These are phyloP conservation scores for Steccherinum ochraceum DNA, from an alignment of 768 basidiomycete genomes.

Conservation along the genomic window DNA sequence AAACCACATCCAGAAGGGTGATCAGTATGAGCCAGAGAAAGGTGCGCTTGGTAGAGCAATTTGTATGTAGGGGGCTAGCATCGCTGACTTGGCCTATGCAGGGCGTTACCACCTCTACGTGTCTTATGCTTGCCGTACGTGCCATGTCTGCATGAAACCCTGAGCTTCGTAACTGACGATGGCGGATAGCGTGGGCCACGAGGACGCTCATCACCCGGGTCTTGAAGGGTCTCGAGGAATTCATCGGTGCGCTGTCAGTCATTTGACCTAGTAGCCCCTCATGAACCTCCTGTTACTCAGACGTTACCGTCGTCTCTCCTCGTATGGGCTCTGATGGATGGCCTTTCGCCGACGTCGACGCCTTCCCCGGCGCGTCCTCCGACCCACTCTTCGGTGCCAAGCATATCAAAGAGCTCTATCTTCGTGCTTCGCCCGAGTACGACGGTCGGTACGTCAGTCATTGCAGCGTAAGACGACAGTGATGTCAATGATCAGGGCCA, in stretches of 20 bases:
- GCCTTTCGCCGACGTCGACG: slow-evolving; percentile 71
- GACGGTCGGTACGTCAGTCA: slow-evolving; percentile 45
- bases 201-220: slow-evolving; percentile 83
- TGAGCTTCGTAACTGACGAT: background rate
- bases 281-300: slow-evolving; percentile 31
- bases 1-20: slow-evolving; percentile 46
- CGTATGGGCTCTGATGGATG: slow-evolving; percentile 80
- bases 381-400: slow-evolving; percentile 70
- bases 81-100: slow-evolving; percentile 20
- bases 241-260: slow-evolving; percentile 54
- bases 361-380: slow-evolving; percentile 61
- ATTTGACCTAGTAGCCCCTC: background rate
- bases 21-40: slow-evolving; percentile 66
- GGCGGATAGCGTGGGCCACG: slow-evolving; percentile 78
- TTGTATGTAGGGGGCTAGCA: background rate
- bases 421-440: slow-evolving; percentile 68
- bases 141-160: background rate
- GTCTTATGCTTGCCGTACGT: slow-evolving; percentile 77
- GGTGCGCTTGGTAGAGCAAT: slow-evolving; percentile 36
- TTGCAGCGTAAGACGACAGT: too few relatives aligned
- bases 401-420: slow-evolving; percentile 82
- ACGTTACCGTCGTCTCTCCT: slow-evolving; percentile 79
- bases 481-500: background rate
- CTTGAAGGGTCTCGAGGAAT: slow-evolving; percentile 85
- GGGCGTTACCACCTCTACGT: slow-evolving; percentile 92